A percentile compares a stretch with the other conserved stretches of the same genome.
Conservation (phyloP, 768 basidiomycete genomes). For the Pisolithus albus region DNA sequence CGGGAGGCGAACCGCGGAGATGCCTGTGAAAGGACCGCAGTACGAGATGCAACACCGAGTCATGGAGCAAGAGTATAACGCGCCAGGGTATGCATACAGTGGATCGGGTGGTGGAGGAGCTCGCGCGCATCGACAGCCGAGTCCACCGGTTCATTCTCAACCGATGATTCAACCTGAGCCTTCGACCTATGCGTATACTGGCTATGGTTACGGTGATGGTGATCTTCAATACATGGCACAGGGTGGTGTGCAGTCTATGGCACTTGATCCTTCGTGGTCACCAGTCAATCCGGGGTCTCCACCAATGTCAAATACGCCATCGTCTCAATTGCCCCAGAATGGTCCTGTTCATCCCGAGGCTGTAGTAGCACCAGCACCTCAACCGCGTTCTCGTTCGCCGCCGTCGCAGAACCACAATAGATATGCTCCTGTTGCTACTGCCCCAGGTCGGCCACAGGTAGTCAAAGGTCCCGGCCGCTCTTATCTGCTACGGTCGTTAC, state of each 20-base stretch:
- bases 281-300: conserved; percentile 23
- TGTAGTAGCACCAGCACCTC: conserved; percentile 21
- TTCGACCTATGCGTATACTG: conserved; percentile 16
- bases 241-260: conserved; percentile 55
- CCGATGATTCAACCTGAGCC: conserved; percentile 26
- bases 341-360: conserved; percentile 12
- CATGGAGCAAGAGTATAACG: conserved; percentile 83
- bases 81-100: conserved; percentile 24
- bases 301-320: conserved; percentile 16
- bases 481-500: conserved; percentile 58
- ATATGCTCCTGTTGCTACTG: conserved; percentile 28
- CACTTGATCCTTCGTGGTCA: conserved; percentile 25
- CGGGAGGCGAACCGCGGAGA: conserved; percentile 69
- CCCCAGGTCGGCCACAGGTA: conserved; percentile 17
- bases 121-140: conserved; percentile 21
- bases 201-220: conserved; percentile 14
- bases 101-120: conserved; percentile 14
- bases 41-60: conserved; percentile 93
- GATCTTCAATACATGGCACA: conserved; percentile 45
- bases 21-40: conserved; percentile 79
- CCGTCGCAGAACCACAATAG: conserved; percentile 37
- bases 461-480: conserved; percentile 57
- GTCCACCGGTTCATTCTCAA: conserved; percentile 21
- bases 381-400: conserved; percentile 48
- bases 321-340: conserved; percentile 29